Evolutionary conservation across 495 filamentous ascomycete genomes (phyloP), one percentile per base, ranked within the genome.

Genomic region (Xylaria bambusicola): DNA sequence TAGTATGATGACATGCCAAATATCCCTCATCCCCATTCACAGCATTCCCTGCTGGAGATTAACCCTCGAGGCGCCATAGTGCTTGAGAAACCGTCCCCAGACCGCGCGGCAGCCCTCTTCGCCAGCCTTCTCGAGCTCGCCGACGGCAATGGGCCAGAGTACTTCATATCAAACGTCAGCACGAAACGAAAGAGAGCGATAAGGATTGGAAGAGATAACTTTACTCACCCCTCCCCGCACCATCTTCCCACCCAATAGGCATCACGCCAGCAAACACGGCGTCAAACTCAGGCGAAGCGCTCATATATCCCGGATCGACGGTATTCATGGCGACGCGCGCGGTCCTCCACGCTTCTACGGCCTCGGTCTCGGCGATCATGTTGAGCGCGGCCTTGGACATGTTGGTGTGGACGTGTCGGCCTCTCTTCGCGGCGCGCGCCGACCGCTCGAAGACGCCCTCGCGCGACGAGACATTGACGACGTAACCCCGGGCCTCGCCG

Each of bases 351-450:
- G 73, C 71, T 13, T 52, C 5, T 1, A 31, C 53, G 3, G 53
- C 53, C 8, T 56, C 44, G 3, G 44, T 56, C 53, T 48, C 53
- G 27, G 77, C 79, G 36, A 80, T 72, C 76, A 80, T 80, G 61
- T 80, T 80, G 24, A 80, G 65, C 1, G 76, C 79, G 7, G 78
- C 78, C 52, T 82, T 80, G n/a, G 75, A 72, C 73, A 80, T 76
- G 62, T 80, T 80, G 0, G 76, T 81, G 62, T 80, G 77, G 6
- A 78, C 75, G 33, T 81, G 76, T 27, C 68, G 60, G 0, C 77
- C 77, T 2, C 60, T 62, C 63, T 78, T 80, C 27, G 65, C 64
- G 4, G 60, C 36, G 13, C 42, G 33, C 1, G 68, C 66, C 0
- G 13, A 20, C 8, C 52, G 42, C 58, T 81, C 77, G 13, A 76